These are phyloP conservation scores for Candida silvatica DNA, from an alignment of 805 yeast species.

Conservation along the genomic window DNA sequence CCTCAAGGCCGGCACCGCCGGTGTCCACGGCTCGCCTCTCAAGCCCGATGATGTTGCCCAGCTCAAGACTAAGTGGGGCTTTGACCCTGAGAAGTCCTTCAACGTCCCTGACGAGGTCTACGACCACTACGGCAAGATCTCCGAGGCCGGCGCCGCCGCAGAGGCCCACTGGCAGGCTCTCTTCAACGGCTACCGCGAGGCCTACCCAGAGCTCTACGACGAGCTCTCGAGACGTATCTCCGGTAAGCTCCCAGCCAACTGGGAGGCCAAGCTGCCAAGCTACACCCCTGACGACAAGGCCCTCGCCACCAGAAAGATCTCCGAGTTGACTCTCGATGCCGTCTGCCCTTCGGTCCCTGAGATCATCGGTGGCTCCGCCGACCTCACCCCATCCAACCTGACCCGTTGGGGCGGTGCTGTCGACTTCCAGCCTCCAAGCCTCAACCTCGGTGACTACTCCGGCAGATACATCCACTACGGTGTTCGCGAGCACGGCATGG, in stretches of 20 bases:
- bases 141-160: conserved; percentile 52
- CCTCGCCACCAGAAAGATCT: conserved; percentile 89
- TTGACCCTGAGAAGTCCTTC: conserved; percentile 78
- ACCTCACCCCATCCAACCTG: conserved; percentile 93
- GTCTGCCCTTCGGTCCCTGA: conserved; percentile 69
- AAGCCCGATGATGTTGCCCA: conserved; percentile 88
- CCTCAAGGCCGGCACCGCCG: conserved; percentile 70
- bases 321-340: conserved; percentile 66
- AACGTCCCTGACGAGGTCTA: conserved; percentile 77
- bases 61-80: conserved; percentile 76
- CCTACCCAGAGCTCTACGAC: conserved; percentile 72
- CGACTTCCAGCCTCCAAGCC: conserved; percentile 88
- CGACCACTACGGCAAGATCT: conserved; percentile 52
- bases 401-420: conserved; percentile 78
- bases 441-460: conserved; percentile 73
- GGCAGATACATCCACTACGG: conserved; percentile 97
- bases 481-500: conserved; percentile 99
- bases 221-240: conserved; percentile 73
- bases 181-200: conserved; percentile 50
- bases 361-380: conserved; percentile 96
- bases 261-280: conserved; percentile 72
- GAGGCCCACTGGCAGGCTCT: conserved; percentile 71
- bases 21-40: conserved; percentile 95
- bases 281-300: conserved; percentile 75
- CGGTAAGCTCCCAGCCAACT: conserved; percentile 72